Base-by-base conservation (phyloP, 495 filamentous ascomycete species). In the Penicillium robsamsonii region DNA sequence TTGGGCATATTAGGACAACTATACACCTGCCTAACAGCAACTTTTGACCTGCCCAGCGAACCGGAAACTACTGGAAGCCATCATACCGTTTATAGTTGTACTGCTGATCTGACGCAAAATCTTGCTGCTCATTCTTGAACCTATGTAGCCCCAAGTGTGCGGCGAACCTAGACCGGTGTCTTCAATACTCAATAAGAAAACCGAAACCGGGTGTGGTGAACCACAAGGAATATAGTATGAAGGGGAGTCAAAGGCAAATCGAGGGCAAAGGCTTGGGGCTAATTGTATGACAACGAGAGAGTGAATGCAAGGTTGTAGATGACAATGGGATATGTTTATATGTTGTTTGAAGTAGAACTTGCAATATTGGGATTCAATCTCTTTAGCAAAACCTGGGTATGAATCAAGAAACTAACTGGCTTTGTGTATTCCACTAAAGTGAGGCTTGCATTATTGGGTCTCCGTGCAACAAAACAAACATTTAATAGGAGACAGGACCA, bases 1-100 rank as follows among this genome's bases (percentile, higher is more conserved):
- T 69, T 64, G 48, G 63, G 60, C 66, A 68, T 68, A 45, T 17
- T 13, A n/a, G 22, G 43, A 15, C 4, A 45, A 53, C 3, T 35
- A 31, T 52, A 52, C 51, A 20, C 25, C 45, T 53, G 51, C 51
- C 51, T 53, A 53, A 53, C 40, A 3, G 10, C 50, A 41, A 30
- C 7, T 38, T 38, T 17, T 3, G n/a, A 38, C n/a, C 9, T 37
- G 33, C 8, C 9, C 10, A 12, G 30, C 3, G 10, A 9, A n/a
- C 33, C 13, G 7, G 5, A 38, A 11, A 35, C 12, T 4, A 17
- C 5, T n/a, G 8, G 35, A 17, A 38, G 35, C 35, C 7, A 38
- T 31, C 2, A 31, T 13, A 35, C n/a, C 2, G 2, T 17, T 0
- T 38, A 17, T 38, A 15, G 7, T 15, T 6, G 7, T 9, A n/a